Percentiles rank a stretch among this genome's conserved stretches.
These are phyloP conservation scores for Castanopsis chinensis DNA, from an alignment of 306 rosid genomes.

Conservation along the genomic window DNA sequence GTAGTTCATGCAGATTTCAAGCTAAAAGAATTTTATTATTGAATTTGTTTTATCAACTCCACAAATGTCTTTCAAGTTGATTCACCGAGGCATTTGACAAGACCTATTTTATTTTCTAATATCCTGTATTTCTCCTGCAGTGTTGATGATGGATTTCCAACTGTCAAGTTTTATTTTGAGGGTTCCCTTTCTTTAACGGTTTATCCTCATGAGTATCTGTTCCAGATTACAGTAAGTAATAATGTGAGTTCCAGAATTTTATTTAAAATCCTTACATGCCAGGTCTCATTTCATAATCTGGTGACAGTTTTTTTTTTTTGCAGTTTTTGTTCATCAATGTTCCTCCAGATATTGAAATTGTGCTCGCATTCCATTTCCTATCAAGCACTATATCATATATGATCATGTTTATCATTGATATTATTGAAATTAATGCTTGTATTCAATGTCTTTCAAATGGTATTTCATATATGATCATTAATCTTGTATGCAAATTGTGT, in stretches of 20 bases:
- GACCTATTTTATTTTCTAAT: constrained; percentile 15
- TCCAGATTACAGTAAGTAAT: constrained; percentile 40
- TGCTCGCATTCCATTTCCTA: neutral
- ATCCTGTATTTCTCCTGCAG: constrained; percentile 39
- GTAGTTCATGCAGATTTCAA: neutral
- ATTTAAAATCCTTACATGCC: neutral
- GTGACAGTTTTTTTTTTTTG: neutral
- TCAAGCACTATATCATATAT: too few species aligned
- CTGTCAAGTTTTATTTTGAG: constrained; percentile 52
- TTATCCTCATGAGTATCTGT: constrained; percentile 77
- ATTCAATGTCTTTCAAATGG: neutral
- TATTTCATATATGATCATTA: too few species aligned
- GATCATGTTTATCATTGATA: too few species aligned
- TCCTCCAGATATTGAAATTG: neutral
- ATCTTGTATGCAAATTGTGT: neutral
- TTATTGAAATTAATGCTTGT: neutral
- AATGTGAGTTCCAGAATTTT: constrained; percentile 7
- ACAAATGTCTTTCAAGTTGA: neutral
- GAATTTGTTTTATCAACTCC: too few species aligned
- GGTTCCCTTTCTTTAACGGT: constrained; percentile 46
- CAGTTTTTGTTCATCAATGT: neutral
- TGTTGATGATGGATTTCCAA: constrained; percentile 67
- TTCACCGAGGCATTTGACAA: neutral
- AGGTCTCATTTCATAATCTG: neutral
- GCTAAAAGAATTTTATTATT: too few species aligned